Conservation (phyloP, 2,329 filamentous ascomycete species). For the Grosmannia huntii region DNA sequence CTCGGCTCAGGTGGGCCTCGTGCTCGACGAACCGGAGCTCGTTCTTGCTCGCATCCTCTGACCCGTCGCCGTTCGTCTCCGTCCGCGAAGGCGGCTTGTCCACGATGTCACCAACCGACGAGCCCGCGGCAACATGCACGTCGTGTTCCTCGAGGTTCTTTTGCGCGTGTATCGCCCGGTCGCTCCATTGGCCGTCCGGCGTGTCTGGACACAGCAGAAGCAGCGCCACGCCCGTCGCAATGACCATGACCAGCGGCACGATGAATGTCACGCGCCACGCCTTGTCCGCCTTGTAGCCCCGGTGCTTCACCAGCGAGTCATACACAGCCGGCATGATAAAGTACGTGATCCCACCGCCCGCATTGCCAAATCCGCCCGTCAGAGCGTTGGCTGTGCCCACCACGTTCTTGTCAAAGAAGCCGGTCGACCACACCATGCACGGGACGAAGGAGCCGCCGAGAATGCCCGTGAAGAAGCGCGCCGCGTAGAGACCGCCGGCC, state of each 20-base stretch:
- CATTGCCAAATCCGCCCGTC: slow-evolving; percentile 74
- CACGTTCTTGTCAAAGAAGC: slow-evolving; percentile 86
- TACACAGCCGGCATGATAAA: slow-evolving; percentile 88
- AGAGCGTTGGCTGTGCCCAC: slow-evolving; percentile 81
- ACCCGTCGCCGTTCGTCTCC: slow-evolving; percentile 8
- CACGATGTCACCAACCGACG: slow-evolving; percentile 36
- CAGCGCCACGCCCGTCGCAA: slow-evolving; percentile 52
- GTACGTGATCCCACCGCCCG: slow-evolving; percentile 83
- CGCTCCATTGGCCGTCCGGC: slow-evolving; percentile 69
- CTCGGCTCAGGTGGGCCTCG: slow-evolving; percentile 33
- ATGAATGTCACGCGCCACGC: slow-evolving; percentile 81
- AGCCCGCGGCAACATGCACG: slow-evolving; percentile 21
- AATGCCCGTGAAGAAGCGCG: slow-evolving; percentile 71
- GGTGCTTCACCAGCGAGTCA: slow-evolving; percentile 53
- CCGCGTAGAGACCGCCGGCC: slow-evolving; percentile 52
- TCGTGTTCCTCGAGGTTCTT: slow-evolving; percentile 37
- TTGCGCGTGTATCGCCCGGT: slow-evolving; percentile 48
- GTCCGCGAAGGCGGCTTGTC: slow-evolving; percentile 14
- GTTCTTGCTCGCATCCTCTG: background rate
- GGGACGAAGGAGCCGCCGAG: slow-evolving; percentile 69
- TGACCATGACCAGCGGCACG: slow-evolving; percentile 68
- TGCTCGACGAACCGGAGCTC: slow-evolving; percentile 18
- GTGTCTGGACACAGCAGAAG: slow-evolving; percentile 68
- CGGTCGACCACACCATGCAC: slow-evolving; percentile 86
- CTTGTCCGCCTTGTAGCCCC: slow-evolving; percentile 48